Evolutionary conservation across 2,329 filamentous ascomycete genomes (phyloP), one percentile per base, ranked within the genome.

Genomic region (Curvularia sp.): DNA sequence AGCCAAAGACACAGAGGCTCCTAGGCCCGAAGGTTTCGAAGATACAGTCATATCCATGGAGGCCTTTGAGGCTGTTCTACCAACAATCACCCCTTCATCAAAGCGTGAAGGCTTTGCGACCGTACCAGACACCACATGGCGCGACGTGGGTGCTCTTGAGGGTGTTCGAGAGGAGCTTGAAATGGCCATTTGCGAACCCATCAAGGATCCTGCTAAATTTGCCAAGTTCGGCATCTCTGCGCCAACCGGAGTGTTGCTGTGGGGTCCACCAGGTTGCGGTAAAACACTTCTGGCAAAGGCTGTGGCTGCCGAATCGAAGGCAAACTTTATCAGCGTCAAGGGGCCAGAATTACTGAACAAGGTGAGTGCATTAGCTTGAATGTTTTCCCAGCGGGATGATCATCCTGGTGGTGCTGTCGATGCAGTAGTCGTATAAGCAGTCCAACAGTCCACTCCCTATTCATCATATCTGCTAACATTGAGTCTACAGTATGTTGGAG

Each of bases 241-340:
- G 0, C 90, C 92, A 0, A 90, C 92, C 0, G 95, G 95, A 15
- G 92, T 97, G 3, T 84, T 99, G 0, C 90, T 99, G 53, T 99
- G 94, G 92, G 95, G 95, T 0, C 95, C 95, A 1, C 95, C 95
- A 0, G 95, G 95, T 6, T 99, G 95, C 76, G 95, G 95, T 69
- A 99, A 99, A 77, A 99, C 95, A 0, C 85, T 99, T 1, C 87
- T 99, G 1, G 95, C 95, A 18, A 97, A 98, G 79, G 95, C 95
- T 3, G 93, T 97, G 4, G 95, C 95, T 54, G 96, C 96, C 76
- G 93, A 97, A 75, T 93, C 91, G 7, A 92, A 94, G 75, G 95
- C 95, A 47, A 98, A 97, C 78, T 99, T 99, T 81, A 99, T 99
- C 78, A 93, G 92, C 51, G 92, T 99, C 78, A 97, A 97, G 78